Base-by-base conservation (phyloP, 208 protist species). In the Phytomonas serpens region DNA sequence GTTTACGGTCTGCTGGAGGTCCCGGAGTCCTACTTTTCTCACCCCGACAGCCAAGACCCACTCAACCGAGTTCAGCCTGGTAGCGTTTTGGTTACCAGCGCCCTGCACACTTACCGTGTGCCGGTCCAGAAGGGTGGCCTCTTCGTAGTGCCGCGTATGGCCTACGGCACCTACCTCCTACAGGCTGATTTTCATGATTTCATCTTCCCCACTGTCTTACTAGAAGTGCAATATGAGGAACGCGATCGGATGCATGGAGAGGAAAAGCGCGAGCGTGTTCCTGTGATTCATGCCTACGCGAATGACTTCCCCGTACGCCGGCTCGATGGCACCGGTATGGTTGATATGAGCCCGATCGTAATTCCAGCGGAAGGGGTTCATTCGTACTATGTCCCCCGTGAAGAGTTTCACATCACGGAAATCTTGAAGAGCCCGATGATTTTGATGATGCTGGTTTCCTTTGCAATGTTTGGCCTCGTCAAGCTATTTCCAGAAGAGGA, bases 401-500 rank as follows among this genome's bases (percentile, higher is more conserved):
- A 91, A 74, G 61, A 93, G 81, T 92, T 92, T 79, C 81, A 73
- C 63, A 38, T 91, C 32, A 75, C 68, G 76, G 72, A 68, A 30
- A 36, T 95, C 34, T 67, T 95, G 23, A 91, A 83, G 71, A 95
- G 85, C 75, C 90, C 90, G 4, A 88, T 93, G 83, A 79, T 95
- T 37, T 23, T 95, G 40, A 91, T 95, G 81, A 82, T 95, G 84
- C 27, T 92, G 52, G 51, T 95, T 30, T 85, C 80, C 10, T 76
- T 83, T 57, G 73, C 40, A 23, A 61, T 93, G 69, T 77, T 95
- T 38, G 78, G 80, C 14, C 51, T 95, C 37, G 85, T 91, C 80
- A 88, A 89, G 61, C 52, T 95, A 33, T 80, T 95, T 71, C 88
- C 88, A 0, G 87, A 93, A 68, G 90, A 95, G 76, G 85, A 93